Percentiles rank a stretch among this genome's conserved stretches.
These are phyloP conservation scores for Scedosporium aurantiacum DNA, from an alignment of 2,329 filamentous ascomycete species.

Conservation along the genomic window DNA sequence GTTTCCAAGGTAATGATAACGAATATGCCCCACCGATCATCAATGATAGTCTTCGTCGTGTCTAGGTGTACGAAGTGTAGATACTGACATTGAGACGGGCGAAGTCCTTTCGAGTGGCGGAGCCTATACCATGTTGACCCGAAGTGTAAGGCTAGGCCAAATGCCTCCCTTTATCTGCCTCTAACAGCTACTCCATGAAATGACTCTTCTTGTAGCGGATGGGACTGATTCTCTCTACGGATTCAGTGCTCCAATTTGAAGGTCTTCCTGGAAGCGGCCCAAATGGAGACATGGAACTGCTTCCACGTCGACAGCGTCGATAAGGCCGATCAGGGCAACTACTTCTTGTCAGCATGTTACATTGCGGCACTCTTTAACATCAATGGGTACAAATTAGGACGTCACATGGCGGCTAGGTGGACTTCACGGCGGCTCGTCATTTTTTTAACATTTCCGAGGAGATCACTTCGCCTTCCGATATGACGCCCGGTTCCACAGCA, in stretches of 20 bases:
- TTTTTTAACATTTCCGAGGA: conserved; percentile 20
- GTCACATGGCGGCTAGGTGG: conserved; percentile 44
- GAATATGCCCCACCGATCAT: no score
- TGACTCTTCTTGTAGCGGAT: no score
- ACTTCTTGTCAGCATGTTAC: conserved; percentile 40
- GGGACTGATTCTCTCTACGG: background rate
- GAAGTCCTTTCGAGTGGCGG: conserved; percentile 36
- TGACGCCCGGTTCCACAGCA: conserved; percentile 30
- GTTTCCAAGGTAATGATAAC: conserved; percentile 3
- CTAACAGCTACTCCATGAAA: background rate
- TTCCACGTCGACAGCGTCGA: conserved; percentile 47
- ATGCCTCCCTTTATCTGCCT: background rate
- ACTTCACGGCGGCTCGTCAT: conserved; percentile 23
- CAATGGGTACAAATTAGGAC: conserved; percentile 30
- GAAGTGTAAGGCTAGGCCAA: conserved; percentile 1
- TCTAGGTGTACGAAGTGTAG: background rate
- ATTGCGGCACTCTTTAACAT: conserved; percentile 35
- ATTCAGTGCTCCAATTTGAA: background rate
- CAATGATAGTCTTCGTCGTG: no score
- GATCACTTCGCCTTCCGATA: conserved; percentile 39
- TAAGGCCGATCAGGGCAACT: conserved; percentile 37
- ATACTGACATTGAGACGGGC: conserved; percentile 31
- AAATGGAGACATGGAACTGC: conserved; percentile 34
- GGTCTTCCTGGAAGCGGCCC: conserved; percentile 9
- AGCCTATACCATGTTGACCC: conserved; percentile 10